Conservation (phyloP, 225 moss, liverwort and hornwort species). For the Physcomitrellopsis africana region DNA sequence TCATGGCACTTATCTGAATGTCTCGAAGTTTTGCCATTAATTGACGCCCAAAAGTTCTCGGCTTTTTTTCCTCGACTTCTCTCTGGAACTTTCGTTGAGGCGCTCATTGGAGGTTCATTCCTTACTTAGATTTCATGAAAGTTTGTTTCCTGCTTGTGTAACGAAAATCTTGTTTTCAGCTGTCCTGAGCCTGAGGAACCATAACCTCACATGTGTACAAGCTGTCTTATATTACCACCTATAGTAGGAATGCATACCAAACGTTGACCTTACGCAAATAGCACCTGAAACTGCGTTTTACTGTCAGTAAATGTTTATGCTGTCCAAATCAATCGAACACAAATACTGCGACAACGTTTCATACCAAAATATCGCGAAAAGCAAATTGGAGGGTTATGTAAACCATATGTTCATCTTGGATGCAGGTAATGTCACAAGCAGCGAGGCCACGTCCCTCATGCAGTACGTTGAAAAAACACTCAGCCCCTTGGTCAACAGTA, state of each 20-base stretch:
- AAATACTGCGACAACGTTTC: not conserved
- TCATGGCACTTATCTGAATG: constrained; percentile 67
- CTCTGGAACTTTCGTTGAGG: constrained; percentile 61
- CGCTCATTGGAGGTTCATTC: constrained; percentile 52
- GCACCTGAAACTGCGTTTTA: too few relatives aligned
- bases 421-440: constrained; percentile 60
- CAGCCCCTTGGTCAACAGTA: constrained; percentile 45
- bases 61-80: constrained; percentile 55
- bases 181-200: not conserved
- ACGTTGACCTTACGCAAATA: not conserved
- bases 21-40: constrained; percentile 54
- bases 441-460: constrained; percentile 44
- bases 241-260: not conserved
- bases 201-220: not conserved
- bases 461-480: constrained; percentile 55
- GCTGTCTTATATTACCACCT: not conserved
- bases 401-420: not conserved
- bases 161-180: not conserved
- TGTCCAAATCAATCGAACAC: not conserved
- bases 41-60: constrained; percentile 48
- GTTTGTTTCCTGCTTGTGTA: too few relatives aligned
- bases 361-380: not conserved
- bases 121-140: constrained; percentile 8
- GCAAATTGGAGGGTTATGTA: not conserved
- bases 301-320: too few relatives aligned